Percentiles rank a stretch among this genome's conserved stretches.
These are phyloP conservation scores for Colletotrichum plurivorum DNA, from an alignment of 2,329 filamentous ascomycete genomes.

Conservation along the genomic window DNA sequence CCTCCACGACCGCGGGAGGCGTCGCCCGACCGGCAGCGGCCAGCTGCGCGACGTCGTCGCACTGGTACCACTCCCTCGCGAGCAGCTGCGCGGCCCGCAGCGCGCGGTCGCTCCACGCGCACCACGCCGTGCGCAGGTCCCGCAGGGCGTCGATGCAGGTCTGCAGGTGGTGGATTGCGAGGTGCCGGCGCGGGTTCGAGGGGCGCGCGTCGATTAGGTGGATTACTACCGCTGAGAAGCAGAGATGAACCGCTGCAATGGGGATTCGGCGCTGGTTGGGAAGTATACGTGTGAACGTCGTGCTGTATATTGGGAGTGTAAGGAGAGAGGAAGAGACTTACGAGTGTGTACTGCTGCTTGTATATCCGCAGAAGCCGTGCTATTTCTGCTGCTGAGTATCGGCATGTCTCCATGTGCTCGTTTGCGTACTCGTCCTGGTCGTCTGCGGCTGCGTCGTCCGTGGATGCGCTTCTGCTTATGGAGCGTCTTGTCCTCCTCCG, in stretches of 20 bases:
- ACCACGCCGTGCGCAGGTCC: slow-evolving; percentile 40
- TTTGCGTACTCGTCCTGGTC: slow-evolving; percentile 7
- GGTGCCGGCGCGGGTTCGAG: slow-evolving; percentile 25
- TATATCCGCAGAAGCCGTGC: slow-evolving; percentile 41
- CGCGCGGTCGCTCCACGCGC: slow-evolving; percentile 40
- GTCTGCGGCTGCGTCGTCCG: background rate
- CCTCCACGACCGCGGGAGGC: background rate
- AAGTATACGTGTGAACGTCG: fast-evolving
- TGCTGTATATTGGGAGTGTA: too few relatives aligned
- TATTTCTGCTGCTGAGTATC: slow-evolving; percentile 43
- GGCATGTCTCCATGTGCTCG: slow-evolving; percentile 41
- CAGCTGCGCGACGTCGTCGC: slow-evolving; percentile 34
- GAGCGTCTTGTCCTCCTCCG: background rate
- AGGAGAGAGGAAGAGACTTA: slow-evolving; percentile 8
- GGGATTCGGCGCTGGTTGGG: slow-evolving; percentile 40
- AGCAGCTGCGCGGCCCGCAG: slow-evolving; percentile 35
- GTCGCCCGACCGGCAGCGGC: background rate
- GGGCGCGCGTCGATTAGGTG: slow-evolving; percentile 43
- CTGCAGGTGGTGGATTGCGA: slow-evolving; percentile 36
- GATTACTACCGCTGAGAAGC: slow-evolving; percentile 41
- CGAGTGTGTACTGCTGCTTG: slow-evolving; percentile 44
- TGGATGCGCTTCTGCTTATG: background rate
- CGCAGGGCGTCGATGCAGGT: slow-evolving; percentile 38
- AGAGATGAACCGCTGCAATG: slow-evolving; percentile 42
- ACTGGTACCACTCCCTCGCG: slow-evolving; percentile 41